Evolutionary conservation across 164 flowering plant genomes (phyloP).

Genomic region (Nelumbo lutea): DNA sequence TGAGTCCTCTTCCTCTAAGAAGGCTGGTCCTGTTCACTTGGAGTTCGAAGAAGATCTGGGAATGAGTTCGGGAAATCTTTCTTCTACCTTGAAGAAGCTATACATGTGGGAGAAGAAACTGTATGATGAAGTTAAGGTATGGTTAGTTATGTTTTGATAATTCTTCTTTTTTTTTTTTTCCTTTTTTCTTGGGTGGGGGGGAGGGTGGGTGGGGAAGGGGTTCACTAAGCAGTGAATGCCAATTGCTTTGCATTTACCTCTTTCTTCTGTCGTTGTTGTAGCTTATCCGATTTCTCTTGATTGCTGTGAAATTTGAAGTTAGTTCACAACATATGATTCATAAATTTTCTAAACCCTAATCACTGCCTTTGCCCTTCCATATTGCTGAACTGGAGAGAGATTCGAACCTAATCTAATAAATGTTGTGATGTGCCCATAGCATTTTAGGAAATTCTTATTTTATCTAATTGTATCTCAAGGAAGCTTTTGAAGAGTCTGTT

Average conservation of each 20-base stretch:
- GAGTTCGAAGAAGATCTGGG: conserved; percentile 46
- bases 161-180: neutral
- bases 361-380: too few species aligned
- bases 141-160: conserved; percentile 5
- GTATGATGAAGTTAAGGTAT: conserved; percentile 91
- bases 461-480: neutral
- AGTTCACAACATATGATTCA: too few species aligned
- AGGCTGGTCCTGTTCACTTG: conserved; percentile 24
- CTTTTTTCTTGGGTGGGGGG: neutral
- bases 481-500: neutral
- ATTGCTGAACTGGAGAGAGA: too few species aligned
- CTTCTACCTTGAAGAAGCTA: conserved; percentile 75
- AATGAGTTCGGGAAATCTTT: conserved; percentile 47
- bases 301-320: too few species aligned
- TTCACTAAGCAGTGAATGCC: too few species aligned
- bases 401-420: neutral
- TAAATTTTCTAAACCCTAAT: too few species aligned
- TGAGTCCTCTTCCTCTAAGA: conserved; percentile 38
- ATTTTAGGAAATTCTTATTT: neutral
- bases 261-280: neutral
- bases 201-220: too few species aligned
- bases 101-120: conserved; percentile 96
- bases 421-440: neutral
- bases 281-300: neutral
- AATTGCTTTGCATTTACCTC: neutral